Evolutionary conservation across 768 basidiomycete species (phyloP), one percentile per base, ranked within the genome.

Genomic region (Pisolithus marmoratus): DNA sequence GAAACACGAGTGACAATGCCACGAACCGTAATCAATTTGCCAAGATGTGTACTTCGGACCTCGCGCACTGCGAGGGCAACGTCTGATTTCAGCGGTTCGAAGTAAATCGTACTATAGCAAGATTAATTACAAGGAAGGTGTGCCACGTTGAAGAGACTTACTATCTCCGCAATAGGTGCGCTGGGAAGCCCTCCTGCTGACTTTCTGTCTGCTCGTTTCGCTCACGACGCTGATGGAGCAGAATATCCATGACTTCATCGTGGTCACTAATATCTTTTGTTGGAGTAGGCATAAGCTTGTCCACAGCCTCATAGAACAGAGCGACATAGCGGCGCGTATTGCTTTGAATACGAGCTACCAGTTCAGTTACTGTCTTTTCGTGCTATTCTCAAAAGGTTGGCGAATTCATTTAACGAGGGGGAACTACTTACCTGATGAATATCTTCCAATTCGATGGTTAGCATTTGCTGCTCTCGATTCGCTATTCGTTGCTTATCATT

Each of bases 1-100:
- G 94, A 97, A 4, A 99, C 94, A 55, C 96, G 93, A 27, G 94
- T 99, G 49, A 98, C 93, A 59, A 99, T 98, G 50, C 96, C 96
- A 38, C 94, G 90, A 57, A 95, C 90, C 31, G 93, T 98, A 67
- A 99, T 95, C 53, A 98, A 76, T 56, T 81, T 85, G 44, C 96
- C 96, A n/a, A 98, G 80, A 55, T 92, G 85, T 8, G 72, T 61
- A 14, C 94, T 90, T 58, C 83, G 87, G 41, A 98, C 92, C 42
- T 95, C 85, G 48, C 96, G 85, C 15, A 98, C 96, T 36, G 96
- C 94, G 64, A 96, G 77, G 14, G 85, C 77, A 17, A 83, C 63
- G 56, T 88, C 84, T 15, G 78, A 84, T n/a, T 75, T 78, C 40
- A 94, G 77, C 47, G 96, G 94, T 48, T 84, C 82, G 72, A 99